phyloP scores from a whole-genome alignment of 176 grass and related monocot genomes.

The Chrysopogon serrulatus region DNA sequence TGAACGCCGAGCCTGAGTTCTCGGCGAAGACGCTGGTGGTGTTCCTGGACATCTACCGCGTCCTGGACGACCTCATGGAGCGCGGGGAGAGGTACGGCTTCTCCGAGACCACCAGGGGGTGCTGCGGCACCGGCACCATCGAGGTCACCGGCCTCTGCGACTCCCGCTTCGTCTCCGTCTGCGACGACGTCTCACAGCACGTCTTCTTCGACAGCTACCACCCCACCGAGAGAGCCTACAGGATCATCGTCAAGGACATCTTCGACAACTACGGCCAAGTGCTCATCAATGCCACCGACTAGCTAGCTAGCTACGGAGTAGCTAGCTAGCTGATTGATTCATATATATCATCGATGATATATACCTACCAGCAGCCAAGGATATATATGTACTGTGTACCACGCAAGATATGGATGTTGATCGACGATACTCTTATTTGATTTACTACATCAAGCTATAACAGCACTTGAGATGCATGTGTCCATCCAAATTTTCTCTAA shows the following conservation, averaged over 20 bases:
- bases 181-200: conserved; percentile 41
- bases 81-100: conserved; percentile 40
- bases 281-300: too few species aligned
- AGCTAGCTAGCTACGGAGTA: too few species aligned
- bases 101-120: conserved; percentile 49
- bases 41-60: conserved; percentile 59
- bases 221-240: conserved; percentile 64
- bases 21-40: neutral
- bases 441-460: too few species aligned
- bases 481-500: too few species aligned
- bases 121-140: conserved; percentile 71
- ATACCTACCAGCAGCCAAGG: too few species aligned
- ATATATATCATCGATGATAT: too few species aligned
- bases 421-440: too few species aligned
- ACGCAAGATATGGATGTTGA: too few species aligned
- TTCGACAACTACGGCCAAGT: conserved; percentile 37
- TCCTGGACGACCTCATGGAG: conserved; percentile 45
- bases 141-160: conserved; percentile 70
- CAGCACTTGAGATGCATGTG: too few species aligned
- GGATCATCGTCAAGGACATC: conserved; percentile 54
- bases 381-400: too few species aligned
- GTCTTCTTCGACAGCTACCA: conserved; percentile 95
- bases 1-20: too few species aligned
- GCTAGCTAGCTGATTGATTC: too few species aligned
- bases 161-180: conserved; percentile 28